A percentile compares a stretch with the other conserved stretches of the same genome.
Evolutionary conservation across 1,284 basidiomycete genomes (phyloP).

Genomic region (Cutaneotrichosporon cutaneum): DNA sequence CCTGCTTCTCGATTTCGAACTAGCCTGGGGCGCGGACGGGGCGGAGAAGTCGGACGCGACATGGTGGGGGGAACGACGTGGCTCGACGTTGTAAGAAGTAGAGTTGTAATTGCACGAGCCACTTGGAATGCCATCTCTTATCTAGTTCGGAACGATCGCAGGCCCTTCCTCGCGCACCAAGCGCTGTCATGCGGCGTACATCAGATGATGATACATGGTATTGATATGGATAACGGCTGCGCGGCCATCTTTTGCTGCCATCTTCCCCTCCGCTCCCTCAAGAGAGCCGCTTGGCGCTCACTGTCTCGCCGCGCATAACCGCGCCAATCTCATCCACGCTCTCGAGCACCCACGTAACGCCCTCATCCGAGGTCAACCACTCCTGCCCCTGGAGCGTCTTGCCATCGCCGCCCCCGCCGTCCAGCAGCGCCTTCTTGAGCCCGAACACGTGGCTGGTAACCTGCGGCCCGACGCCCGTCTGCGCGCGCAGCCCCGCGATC

Average conservation of each 20-base stretch:
- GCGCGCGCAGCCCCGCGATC: constrained; percentile 84
- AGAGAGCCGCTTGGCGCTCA: too few relatives aligned
- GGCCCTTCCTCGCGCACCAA: too few relatives aligned
- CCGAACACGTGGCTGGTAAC: constrained; percentile 90
- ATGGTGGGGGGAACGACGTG: not conserved
- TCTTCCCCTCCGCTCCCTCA: not conserved
- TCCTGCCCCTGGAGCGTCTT: constrained; percentile 59
- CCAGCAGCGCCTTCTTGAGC: constrained; percentile 62
- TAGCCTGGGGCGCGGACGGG: not conserved
- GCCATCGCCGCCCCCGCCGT: constrained; percentile 66
- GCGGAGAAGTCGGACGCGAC: not conserved
- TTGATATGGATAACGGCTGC: not conserved
- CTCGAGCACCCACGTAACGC: constrained; percentile 86
- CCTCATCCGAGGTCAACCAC: constrained; percentile 87
- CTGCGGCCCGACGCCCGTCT: constrained; percentile 85
- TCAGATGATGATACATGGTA: too few relatives aligned
- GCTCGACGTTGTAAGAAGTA: not conserved
- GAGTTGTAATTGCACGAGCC: too few relatives aligned
- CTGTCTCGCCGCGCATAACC: constrained; percentile 16
- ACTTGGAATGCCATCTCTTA: too few relatives aligned
- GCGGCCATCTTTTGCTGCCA: not conserved
- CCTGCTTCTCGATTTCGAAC: not conserved
- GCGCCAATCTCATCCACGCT: constrained; percentile 69
- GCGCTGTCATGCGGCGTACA: too few relatives aligned
- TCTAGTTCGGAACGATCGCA: too few relatives aligned